Conservation (phyloP, 305 asterid genomes). For the Solanum chacoense region DNA sequence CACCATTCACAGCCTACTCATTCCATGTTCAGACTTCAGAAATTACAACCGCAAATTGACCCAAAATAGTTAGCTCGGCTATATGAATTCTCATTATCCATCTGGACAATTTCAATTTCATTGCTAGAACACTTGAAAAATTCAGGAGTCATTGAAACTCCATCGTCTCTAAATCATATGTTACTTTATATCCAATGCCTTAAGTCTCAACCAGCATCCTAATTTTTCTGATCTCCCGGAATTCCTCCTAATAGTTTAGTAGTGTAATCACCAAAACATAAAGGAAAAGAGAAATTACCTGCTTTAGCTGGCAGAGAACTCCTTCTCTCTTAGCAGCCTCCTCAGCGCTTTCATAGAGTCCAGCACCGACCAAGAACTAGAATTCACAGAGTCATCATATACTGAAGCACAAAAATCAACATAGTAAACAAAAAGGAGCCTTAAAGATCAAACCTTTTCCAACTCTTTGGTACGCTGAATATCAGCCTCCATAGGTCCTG, state of each 20-base stretch:
- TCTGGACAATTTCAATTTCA: background rate
- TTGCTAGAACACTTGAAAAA: background rate
- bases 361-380: slow-evolving; percentile 64
- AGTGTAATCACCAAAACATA: background rate
- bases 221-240: background rate
- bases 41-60: background rate
- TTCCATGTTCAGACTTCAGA: background rate
- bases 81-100: background rate
- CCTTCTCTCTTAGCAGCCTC: slow-evolving; percentile 65
- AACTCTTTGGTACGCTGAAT: slow-evolving; percentile 46
- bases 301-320: slow-evolving; percentile 55
- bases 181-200: background rate
- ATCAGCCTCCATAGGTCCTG: slow-evolving; percentile 67
- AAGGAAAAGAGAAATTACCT: slow-evolving; percentile 23
- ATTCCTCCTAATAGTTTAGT: background rate
- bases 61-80: background rate
- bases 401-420: background rate
- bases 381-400: background rate
- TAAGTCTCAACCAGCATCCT: background rate
- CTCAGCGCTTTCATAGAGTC: slow-evolving; percentile 64
- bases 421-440: background rate
- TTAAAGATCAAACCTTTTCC: slow-evolving; percentile 51
- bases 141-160: background rate
- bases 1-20: background rate
- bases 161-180: background rate